These are phyloP conservation scores for Lyophyllum atratum DNA, from an alignment of 768 basidiomycete genomes.

Conservation along the genomic window DNA sequence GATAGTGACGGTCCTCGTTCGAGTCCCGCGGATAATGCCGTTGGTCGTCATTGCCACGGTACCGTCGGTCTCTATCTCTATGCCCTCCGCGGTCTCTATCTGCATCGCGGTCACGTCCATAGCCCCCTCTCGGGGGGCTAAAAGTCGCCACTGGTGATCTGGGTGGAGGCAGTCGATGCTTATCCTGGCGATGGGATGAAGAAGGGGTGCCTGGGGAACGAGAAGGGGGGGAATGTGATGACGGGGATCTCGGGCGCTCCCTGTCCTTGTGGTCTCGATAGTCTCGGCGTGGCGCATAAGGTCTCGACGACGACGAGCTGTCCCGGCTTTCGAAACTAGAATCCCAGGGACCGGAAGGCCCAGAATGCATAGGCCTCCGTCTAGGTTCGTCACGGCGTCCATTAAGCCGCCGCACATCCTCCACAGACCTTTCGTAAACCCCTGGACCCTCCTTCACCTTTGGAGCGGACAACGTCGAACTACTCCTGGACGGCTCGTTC, in stretches of 20 bases:
- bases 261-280: slow-evolving; percentile 25
- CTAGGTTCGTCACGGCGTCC: slow-evolving; percentile 36
- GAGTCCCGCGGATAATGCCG: slow-evolving; percentile 19
- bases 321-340: slow-evolving; percentile 24
- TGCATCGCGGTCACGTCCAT: slow-evolving; percentile 32
- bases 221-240: slow-evolving; percentile 28
- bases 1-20: slow-evolving; percentile 27
- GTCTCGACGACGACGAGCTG: slow-evolving; percentile 14
- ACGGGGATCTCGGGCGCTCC: slow-evolving; percentile 26
- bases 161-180: slow-evolving; percentile 41
- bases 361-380: slow-evolving; percentile 21
- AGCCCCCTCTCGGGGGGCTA: slow-evolving; percentile 40
- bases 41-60: slow-evolving; percentile 24
- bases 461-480: slow-evolving; percentile 10
- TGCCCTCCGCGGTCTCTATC: slow-evolving; percentile 35
- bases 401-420: slow-evolving; percentile 41
- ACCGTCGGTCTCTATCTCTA: slow-evolving; percentile 28
- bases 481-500: slow-evolving; percentile 22
- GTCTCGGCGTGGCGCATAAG: slow-evolving; percentile 23
- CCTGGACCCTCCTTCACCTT: slow-evolving; percentile 25
- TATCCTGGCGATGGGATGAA: slow-evolving; percentile 35
- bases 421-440: slow-evolving; percentile 41
- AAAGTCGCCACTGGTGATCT: slow-evolving; percentile 35
- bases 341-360: slow-evolving; percentile 41
- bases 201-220: slow-evolving; percentile 41